Base-by-base conservation (phyloP, 1,284 basidiomycete genomes). In the Thelephora terrestris region DNA sequence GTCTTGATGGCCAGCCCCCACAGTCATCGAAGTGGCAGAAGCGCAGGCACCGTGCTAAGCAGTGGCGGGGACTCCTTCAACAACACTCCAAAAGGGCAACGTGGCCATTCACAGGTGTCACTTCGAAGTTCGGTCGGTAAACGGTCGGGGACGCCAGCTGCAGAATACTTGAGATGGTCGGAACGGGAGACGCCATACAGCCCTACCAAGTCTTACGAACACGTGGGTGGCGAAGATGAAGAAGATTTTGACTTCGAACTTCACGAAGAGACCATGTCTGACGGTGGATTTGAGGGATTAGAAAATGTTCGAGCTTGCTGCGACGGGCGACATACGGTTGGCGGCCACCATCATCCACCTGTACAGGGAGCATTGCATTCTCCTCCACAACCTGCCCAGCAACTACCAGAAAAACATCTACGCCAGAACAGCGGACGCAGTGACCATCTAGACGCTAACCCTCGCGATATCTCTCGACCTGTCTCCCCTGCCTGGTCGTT, bases 261-360 rank as follows among this genome's bases (percentile, higher is more conserved):
- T 17, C 80, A 89, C 52, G 83, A 81, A 36, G 84, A 83, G 38
- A 76, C 76, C 18, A 70, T 83, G 58, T 84, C 81, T 7, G 89
- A 91, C 54, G 83, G 84, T 45, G 89, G 79, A 2, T 99, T 82
- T 61, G 94, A 98, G 58, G 95, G 93, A 0, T 62, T 99, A 43
- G 94, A 97, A 66, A 95, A 96, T 58, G 91, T 95, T 23, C 78
- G 91, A 29, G 92, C 92, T 2, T 97, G 93, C 65, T 97, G 93
- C 60, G 91, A 94, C 63, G 95, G 95, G 58, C 78, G 74, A 43
- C 95, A 99, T 65, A 87, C 86, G 0, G 83, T 89, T 34, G 81
- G 81, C 0, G 73, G 76, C 46, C 74, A 77, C 49, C 76, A 81
- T 49, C 76, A 79, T 46, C 60, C 29, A 9, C 12, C 29, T 3